Conservation (phyloP, 495 filamentous ascomycete genomes). For the Hypoxylon fuscum region DNA sequence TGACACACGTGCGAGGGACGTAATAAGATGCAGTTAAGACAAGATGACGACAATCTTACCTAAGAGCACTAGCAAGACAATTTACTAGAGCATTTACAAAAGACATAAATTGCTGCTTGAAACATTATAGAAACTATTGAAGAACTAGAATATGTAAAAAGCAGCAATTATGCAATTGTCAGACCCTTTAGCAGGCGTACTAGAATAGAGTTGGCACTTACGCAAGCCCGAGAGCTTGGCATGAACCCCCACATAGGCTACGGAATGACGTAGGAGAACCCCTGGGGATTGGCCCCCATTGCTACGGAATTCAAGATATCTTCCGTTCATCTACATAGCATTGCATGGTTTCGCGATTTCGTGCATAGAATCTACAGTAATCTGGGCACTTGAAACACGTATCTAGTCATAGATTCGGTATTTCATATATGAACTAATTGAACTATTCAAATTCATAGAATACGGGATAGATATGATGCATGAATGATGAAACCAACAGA, state of each 20-base stretch:
- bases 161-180: background rate
- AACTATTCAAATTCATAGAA: too few relatives aligned
- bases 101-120: too few relatives aligned
- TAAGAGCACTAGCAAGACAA: too few relatives aligned
- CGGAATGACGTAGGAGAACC: constrained; percentile 31
- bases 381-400: background rate
- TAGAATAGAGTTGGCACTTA: constrained; percentile 3
- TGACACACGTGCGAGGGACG: background rate
- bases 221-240: constrained; percentile 15
- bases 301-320: constrained; percentile 26
- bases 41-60: background rate
- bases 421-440: too few relatives aligned
- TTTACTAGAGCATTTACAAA: too few relatives aligned
- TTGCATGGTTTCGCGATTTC: constrained; percentile 7
- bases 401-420: too few relatives aligned
- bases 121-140: too few relatives aligned
- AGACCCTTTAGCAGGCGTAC: too few relatives aligned
- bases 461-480: too few relatives aligned
- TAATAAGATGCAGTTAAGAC: constrained; percentile 3
- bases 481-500: too few relatives aligned
- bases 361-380: background rate
- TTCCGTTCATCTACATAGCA: constrained; percentile 8
- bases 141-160: too few relatives aligned
- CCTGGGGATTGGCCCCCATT: too few relatives aligned
- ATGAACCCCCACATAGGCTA: constrained; percentile 4